Evolutionary conservation across 495 filamentous ascomycete genomes (phyloP), one percentile per base, ranked within the genome.

Genomic region (Penicillium psychrofluorescens): DNA sequence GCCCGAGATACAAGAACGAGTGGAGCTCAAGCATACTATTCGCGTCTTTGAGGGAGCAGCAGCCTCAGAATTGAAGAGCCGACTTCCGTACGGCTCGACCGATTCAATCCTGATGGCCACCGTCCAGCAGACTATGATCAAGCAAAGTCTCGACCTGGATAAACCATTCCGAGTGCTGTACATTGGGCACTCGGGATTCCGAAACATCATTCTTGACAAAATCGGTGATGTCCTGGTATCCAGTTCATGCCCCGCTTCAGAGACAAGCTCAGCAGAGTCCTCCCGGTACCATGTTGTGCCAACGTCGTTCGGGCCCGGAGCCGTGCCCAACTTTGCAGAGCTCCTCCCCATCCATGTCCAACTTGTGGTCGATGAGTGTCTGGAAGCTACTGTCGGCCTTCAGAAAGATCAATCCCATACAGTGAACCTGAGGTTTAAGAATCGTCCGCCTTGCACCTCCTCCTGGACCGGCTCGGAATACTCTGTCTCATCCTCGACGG

Each of bases 311-410:
- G 84, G 84, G 41, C 63, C 62, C 42, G 63, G 64, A 13, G 62
- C 70, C 10, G 70, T 78, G 14, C 70, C 75, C 12, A 75, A 75
- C 41, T 74, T 71, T 48, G 82, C 83, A 1, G 85, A 89, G 53
- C 77, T 89, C 15, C 79, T 88, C 43, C 79, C 87, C 7, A 85
- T 88, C 53, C 80, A 87, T 47, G 76, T 80, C 27, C 84, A 88
- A 53, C 77, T 90, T 48, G 78, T 80, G 44, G 81, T 90, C 14
- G 83, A 89, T 46, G 79, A 86, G 41, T 89, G 85, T 53, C 70
- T 70, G 32, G 68, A 66, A 11, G 84, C 83, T 14, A 60, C 61
- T 15, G 67, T 64, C 6, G 57, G 72, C 11, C 54, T 63, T 35
- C 61, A 61, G 29, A 61, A 67, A 12, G 64, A 59, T 41, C 66